A percentile compares a stretch with the other conserved stretches of the same genome.
Conservation (phyloP, 257 asterid genomes). For the Przewalskia tangutica region DNA sequence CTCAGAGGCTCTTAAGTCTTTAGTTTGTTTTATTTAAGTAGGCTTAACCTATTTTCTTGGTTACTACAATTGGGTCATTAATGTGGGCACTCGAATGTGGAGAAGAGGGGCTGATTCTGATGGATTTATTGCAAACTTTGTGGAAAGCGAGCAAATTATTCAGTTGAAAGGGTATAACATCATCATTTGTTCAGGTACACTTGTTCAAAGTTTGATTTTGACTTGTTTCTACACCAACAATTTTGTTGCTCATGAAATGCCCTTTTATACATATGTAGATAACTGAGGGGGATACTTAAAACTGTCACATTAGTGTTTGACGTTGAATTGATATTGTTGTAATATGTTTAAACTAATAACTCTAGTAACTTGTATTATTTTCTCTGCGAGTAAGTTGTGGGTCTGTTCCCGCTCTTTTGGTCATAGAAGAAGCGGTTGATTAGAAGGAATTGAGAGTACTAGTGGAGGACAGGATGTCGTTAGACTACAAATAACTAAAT, state of each 20-base stretch:
- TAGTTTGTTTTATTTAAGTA: not conserved
- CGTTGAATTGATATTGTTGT: not conserved
- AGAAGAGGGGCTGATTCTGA: slow-evolving; percentile 97
- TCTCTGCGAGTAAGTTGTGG: not conserved
- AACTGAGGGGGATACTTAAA: not conserved
- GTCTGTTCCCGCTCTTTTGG: not conserved
- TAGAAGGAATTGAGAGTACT: not conserved
- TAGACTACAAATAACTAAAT: not conserved
- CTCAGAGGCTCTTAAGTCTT: no score
- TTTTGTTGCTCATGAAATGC: not conserved
- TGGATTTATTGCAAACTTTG: slow-evolving; percentile 93
- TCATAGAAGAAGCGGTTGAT: not conserved
- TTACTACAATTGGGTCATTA: not conserved
- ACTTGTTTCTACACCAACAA: not conserved
- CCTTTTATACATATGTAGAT: not conserved
- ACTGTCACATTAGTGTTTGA: not conserved
- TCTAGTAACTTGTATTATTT: not conserved
- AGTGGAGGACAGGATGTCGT: not conserved
- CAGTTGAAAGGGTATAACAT: slow-evolving; percentile 53
- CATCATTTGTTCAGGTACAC: slow-evolving; percentile 80
- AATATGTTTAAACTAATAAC: not conserved
- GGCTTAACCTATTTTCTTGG: not conserved
- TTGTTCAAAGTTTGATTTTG: not conserved
- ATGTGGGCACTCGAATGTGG: slow-evolving; percentile 95
- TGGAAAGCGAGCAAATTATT: slow-evolving; percentile 85